Evolutionary conservation across 2,329 filamentous ascomycete species (phyloP).

Genomic region (Shiraia bambusicola): DNA sequence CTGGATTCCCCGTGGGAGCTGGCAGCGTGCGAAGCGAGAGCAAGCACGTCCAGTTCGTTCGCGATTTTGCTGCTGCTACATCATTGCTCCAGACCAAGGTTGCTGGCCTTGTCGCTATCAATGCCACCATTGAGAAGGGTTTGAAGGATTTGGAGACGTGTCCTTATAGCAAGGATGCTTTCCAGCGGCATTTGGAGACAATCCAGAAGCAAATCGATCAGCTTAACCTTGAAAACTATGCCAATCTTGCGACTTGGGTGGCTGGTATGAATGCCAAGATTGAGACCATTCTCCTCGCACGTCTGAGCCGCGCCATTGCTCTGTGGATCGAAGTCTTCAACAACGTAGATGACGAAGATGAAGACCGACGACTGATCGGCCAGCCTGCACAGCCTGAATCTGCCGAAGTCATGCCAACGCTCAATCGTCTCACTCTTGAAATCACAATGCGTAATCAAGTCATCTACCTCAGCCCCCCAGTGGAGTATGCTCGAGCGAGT

Average conservation of each 20-base stretch:
- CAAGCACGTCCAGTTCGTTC: constrained; percentile 94
- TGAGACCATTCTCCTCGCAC: constrained; percentile 74
- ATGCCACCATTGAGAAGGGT: constrained; percentile 78
- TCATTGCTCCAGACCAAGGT: constrained; percentile 89
- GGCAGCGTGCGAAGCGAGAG: constrained; percentile 68
- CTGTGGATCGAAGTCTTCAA: constrained; percentile 88
- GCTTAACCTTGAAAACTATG: constrained; percentile 92
- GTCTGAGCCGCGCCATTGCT: constrained; percentile 79
- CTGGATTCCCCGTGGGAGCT: constrained; percentile 59
- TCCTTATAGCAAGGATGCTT: constrained; percentile 75
- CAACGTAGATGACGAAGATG: constrained; percentile 37
- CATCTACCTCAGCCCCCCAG: constrained; percentile 90
- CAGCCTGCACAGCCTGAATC: constrained; percentile 49
- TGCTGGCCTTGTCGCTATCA: constrained; percentile 72
- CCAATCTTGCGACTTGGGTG: constrained; percentile 91
- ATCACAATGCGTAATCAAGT: constrained; percentile 98
- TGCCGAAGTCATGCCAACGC: constrained; percentile 54
- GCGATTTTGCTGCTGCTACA: constrained; percentile 85
- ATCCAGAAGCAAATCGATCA: constrained; percentile 95
- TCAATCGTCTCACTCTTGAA: constrained; percentile 79
- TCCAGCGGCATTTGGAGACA: constrained; percentile 76
- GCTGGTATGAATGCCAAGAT: constrained; percentile 82
- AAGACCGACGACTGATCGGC: constrained; percentile 29
- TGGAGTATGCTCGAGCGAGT: constrained; percentile 86
- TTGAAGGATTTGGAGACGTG: constrained; percentile 82